Evolutionary conservation across 2,329 filamentous ascomycete genomes (phyloP).

Genomic region (Fusarium equiseti): DNA sequence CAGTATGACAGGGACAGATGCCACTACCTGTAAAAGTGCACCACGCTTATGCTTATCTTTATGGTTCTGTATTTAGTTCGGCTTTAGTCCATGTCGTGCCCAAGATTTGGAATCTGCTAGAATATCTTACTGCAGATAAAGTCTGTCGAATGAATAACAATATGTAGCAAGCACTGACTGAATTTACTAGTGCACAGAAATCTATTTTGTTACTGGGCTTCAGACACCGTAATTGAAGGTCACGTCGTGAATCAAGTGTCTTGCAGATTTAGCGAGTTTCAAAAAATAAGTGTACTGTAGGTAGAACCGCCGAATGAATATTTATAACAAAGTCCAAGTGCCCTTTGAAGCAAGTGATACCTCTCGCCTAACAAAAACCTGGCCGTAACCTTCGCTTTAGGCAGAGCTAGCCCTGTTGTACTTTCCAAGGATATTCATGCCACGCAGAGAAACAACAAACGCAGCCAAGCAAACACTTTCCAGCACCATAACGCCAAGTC

Average conservation of each 20-base stretch:
- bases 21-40: neutral
- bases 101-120: too few relatives aligned
- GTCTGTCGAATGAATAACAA: too few relatives aligned
- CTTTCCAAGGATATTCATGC: slow-evolving; percentile 4
- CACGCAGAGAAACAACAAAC: neutral
- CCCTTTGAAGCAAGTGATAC: too few relatives aligned
- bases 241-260: too few relatives aligned
- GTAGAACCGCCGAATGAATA: too few relatives aligned
- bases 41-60: neutral
- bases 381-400: neutral
- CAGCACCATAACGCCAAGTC: neutral
- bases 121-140: too few relatives aligned
- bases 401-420: slow-evolving; percentile 7
- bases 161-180: accelerated
- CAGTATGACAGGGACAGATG: neutral
- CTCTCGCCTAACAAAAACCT: neutral
- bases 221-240: too few relatives aligned
- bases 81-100: accelerated
- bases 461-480: neutral
- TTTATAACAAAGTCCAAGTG: too few relatives aligned
- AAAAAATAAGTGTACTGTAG: too few relatives aligned
- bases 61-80: neutral
- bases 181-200: accelerated
- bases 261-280: too few relatives aligned
- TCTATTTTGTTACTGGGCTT: too few relatives aligned